phyloP scores from a whole-genome alignment of 495 filamentous ascomycete genomes.

The Penicillium samsonianum region DNA sequence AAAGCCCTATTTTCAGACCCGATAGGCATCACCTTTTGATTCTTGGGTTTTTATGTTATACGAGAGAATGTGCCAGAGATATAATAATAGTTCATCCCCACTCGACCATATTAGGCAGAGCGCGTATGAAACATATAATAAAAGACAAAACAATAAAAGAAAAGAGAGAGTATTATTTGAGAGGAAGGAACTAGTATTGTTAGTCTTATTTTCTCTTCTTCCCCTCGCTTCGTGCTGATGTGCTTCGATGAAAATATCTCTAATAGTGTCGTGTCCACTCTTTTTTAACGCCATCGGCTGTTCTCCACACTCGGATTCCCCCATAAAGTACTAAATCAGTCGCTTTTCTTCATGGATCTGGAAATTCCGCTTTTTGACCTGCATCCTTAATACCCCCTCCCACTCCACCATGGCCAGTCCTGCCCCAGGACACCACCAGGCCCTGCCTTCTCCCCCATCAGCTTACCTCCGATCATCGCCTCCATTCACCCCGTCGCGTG shows the following conservation, averaged over 20 bases:
- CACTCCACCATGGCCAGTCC: slow-evolving; percentile 36
- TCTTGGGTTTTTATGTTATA: slow-evolving; percentile 4
- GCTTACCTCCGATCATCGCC: slow-evolving; percentile 47
- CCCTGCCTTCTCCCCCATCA: slow-evolving; percentile 43
- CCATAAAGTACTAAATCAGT: not conserved
- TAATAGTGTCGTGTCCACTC: slow-evolving; percentile 8
- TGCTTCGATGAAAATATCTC: not conserved
- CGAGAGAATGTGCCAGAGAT: not conserved
- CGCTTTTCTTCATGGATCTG: not conserved
- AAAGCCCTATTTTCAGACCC: not conserved
- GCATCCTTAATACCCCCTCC: not conserved
- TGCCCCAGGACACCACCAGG: slow-evolving; percentile 31
- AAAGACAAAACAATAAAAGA: too few species aligned
- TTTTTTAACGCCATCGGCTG: slow-evolving; percentile 4
- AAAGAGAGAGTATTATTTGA: not conserved
- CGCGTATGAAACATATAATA: not conserved
- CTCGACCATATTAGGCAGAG: not conserved
- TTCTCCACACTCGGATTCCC: not conserved
- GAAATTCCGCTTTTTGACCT: not conserved
- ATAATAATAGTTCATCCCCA: not conserved
- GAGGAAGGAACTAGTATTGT: not conserved
- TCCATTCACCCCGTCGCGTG: slow-evolving; percentile 27
- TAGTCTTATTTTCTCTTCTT: not conserved
- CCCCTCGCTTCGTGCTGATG: slow-evolving; percentile 17
- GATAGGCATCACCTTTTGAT: slow-evolving; percentile 5